These are phyloP conservation scores for Rhizophagus prolifer DNA, from an alignment of 192 early-diverging fungal species.

Conservation along the genomic window DNA sequence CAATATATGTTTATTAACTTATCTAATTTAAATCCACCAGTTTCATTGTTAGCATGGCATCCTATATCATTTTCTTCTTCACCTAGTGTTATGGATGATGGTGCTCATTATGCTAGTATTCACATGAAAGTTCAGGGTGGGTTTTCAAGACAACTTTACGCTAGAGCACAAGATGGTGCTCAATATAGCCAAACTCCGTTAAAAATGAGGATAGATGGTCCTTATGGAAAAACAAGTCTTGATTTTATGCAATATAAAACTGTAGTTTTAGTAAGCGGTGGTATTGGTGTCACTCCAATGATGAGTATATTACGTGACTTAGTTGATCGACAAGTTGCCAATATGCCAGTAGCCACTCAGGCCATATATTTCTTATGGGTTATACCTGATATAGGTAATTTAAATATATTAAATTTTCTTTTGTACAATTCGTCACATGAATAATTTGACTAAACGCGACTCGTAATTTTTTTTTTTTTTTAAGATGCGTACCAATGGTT, in stretches of 20 bases:
- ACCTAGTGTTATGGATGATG: conserved; percentile 8
- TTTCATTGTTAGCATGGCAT: conserved; percentile 16
- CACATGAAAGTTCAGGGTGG: conserved; percentile 44
- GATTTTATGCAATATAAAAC: conserved; percentile 38
- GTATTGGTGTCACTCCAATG: conserved; percentile 47
- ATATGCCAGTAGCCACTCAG: conserved; percentile 34
- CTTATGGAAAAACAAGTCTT: conserved; percentile 38
- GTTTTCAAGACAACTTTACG: conserved; percentile 32
- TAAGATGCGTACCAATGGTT: conserved; percentile 26
- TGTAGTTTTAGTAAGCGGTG: conserved; percentile 33
- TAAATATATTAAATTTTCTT: neutral
- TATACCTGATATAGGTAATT: conserved; percentile 37
- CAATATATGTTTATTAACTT: conserved; percentile 48
- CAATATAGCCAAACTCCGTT: neutral
- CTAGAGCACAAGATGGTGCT: neutral
- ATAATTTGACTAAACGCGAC: neutral
- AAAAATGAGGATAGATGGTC: conserved; percentile 40
- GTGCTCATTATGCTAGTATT: neutral
- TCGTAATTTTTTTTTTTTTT: neutral
- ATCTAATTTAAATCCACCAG: neutral
- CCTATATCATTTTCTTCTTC: conserved; percentile 25
- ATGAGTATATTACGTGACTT: conserved; percentile 40
- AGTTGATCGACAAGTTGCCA: conserved; percentile 34
- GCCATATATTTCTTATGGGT: conserved; percentile 44
- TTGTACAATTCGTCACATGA: neutral